Percentiles rank a stretch among this genome's conserved stretches.
These are phyloP conservation scores for Cucurbita maxima DNA, from an alignment of 306 rosid species.

Conservation along the genomic window DNA sequence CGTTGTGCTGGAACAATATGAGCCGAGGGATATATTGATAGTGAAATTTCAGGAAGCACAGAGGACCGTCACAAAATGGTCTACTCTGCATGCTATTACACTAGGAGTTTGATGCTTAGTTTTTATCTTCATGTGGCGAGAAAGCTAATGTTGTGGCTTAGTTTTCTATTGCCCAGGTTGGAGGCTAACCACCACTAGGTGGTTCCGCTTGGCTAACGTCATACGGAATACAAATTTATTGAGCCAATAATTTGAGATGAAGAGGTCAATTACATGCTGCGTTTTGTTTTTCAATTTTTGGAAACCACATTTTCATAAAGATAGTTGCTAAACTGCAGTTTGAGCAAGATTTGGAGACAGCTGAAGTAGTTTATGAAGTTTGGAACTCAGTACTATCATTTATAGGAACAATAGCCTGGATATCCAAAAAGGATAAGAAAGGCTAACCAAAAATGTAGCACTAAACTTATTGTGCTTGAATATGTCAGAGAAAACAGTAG, in stretches of 20 bases:
- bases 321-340: not conserved
- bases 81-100: not conserved
- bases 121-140: not conserved
- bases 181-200: not conserved
- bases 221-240: not conserved
- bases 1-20: not conserved
- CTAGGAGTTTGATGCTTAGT: not conserved
- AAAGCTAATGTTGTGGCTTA: not conserved
- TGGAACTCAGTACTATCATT: not conserved
- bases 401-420: not conserved
- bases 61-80: not conserved
- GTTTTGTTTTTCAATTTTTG: not conserved
- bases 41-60: constrained; percentile 3
- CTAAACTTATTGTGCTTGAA: not conserved
- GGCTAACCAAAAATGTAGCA: not conserved
- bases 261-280: not conserved
- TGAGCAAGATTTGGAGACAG: not conserved
- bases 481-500: not conserved
- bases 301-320: not conserved
- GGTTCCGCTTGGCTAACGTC: not conserved
- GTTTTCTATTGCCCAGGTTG: not conserved
- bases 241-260: not conserved
- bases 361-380: not conserved
- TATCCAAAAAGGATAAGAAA: not conserved
- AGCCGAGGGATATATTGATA: not conserved